Base-by-base conservation (phyloP, 176 grass and related monocot genomes). In the Phyllostachys edulis region DNA sequence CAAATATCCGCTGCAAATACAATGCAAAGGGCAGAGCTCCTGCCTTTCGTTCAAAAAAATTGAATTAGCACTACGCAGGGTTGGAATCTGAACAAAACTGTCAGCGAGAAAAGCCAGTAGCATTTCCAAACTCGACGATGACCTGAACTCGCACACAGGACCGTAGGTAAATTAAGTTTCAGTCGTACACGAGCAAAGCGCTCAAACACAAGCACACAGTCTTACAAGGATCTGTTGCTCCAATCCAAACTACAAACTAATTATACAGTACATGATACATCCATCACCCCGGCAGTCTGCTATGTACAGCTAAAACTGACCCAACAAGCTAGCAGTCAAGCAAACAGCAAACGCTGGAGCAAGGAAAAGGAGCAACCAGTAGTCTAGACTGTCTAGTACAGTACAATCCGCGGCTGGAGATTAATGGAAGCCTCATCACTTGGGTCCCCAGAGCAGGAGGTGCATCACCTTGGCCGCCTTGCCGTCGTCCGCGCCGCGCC, bases 401-500 rank as follows among this genome's bases (percentile, higher is more conserved):
- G 6, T 52, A n/a, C 82, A 55, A 39, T 56, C 68, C 54, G 29
- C 29, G 29, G 29, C 46, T 5, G 17, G 50, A 5, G 17, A 18
- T 6, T 5, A 7, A 16, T 17, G 6, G 17, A 18, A 54, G 17
- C 16, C 51, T 3, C 9, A 36, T 92, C 85, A 91, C 65, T 79
- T 94, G 67, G 94, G 92, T 0, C 94, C 94, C 94, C 92, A 97
- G 37, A 97, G 72, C 42, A 97, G 82, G 73, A 97, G 88, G 80
- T 89, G 92, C 87, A 97, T 86, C 77, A 87, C 73, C 83, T 90
- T 97, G 83, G 77, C 94, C 68, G 51, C 73, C 84, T 85, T 91
- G 73, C 63, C 73, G 12, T 16, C 50, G 10, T 49, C 60, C 63
- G 42, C 85, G 17, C 44, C 52, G 20, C 72, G 78, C 9, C 69